These are phyloP conservation scores for Eimeria acervulina DNA, from an alignment of 169 alveolate genomes.

Conservation along the genomic window DNA sequence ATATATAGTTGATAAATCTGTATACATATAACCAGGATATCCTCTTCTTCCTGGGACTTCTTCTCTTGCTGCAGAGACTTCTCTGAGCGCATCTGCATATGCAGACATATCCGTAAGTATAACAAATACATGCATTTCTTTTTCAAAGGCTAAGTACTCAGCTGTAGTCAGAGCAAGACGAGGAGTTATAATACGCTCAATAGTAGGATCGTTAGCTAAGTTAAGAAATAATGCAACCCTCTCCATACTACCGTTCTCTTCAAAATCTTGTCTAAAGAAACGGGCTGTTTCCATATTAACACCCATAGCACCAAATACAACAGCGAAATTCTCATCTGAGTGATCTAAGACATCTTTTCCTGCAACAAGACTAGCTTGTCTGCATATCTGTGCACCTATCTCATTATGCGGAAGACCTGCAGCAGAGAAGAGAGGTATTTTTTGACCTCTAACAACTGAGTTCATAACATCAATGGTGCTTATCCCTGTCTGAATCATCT, in stretches of 20 bases:
- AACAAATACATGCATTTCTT: constrained; percentile 98
- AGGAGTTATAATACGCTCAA: constrained; percentile 99
- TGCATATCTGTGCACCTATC: constrained; percentile 99
- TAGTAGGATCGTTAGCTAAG: constrained; percentile 99
- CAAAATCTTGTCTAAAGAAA: constrained; percentile 99
- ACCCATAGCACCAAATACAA: constrained; percentile 99
- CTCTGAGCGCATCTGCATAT: constrained; percentile 99
- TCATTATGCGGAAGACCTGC: constrained; percentile 99
- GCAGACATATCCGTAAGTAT: constrained; percentile 99
- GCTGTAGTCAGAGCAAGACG: constrained; percentile 99
- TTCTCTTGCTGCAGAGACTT: constrained; percentile 99
- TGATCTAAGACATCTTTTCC: constrained; percentile 99
- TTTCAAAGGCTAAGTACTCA: constrained; percentile 99
- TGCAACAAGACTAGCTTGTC: constrained; percentile 98
- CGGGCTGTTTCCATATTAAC: constrained; percentile 99
- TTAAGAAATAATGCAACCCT: constrained; percentile 99
- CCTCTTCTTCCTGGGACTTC: constrained; percentile 99
- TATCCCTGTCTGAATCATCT: constrained; percentile 99
- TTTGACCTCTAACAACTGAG: constrained; percentile 99
- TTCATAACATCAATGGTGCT: constrained; percentile 99
- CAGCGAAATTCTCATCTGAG: constrained; percentile 99
- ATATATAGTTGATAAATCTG: constrained; percentile 99
- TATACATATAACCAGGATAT: constrained; percentile 99
- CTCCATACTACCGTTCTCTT: constrained; percentile 99
- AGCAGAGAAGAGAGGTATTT: constrained; percentile 99